Conservation (phyloP, 257 asterid species). For the Solanum verrucosum region DNA sequence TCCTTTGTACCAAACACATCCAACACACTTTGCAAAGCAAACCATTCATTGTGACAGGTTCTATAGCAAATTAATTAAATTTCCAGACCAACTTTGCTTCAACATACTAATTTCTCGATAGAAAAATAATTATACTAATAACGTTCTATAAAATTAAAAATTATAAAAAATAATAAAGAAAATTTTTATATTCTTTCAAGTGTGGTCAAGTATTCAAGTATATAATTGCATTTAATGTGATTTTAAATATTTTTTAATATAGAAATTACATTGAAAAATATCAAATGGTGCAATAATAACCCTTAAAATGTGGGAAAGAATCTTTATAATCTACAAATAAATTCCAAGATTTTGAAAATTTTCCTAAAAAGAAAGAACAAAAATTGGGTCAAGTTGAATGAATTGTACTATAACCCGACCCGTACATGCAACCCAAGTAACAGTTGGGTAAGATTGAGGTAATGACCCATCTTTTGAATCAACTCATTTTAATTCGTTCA, state of each 20-base stretch:
- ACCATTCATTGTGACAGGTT: not conserved
- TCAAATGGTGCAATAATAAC: not conserved
- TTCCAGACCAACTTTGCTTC: not conserved
- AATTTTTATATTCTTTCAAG: not conserved
- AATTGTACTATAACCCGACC: no score
- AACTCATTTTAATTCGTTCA: no score
- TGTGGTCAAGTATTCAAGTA: not conserved
- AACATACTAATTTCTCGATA: no score
- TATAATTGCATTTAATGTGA: not conserved
- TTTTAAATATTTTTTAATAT: no score
- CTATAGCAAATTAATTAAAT: no score
- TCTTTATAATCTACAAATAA: not conserved
- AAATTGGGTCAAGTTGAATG: no score
- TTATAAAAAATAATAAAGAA: no score
- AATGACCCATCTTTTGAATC: not conserved
- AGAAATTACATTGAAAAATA: not conserved
- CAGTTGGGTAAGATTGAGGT: not conserved
- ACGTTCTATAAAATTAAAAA: no score
- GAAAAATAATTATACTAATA: no score
- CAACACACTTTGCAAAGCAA: not conserved
- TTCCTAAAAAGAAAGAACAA: no score
- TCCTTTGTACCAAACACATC: not conserved
- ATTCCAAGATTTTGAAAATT: no score
- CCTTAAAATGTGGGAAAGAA: not conserved
- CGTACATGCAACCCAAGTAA: no score